Evolutionary conservation across 768 basidiomycete species (phyloP).

Genomic region (Lactarius indigo): DNA sequence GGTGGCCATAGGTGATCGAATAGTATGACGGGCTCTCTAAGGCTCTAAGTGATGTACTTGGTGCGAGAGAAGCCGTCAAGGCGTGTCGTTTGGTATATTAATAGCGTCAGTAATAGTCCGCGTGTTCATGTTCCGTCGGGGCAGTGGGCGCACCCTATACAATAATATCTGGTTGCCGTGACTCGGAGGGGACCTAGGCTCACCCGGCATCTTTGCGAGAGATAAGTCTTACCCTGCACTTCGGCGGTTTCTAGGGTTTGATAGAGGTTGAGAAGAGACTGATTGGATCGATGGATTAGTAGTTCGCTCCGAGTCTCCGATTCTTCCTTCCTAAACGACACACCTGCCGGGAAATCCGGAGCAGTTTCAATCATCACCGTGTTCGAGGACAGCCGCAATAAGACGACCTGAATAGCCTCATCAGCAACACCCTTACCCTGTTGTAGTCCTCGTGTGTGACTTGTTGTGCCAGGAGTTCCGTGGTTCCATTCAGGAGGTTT

Average conservation of each 20-base stretch:
- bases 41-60: no score
- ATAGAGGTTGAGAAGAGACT: conserved; percentile 6
- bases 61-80: background rate
- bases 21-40: no score
- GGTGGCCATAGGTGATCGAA: background rate
- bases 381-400: background rate
- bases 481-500: background rate
- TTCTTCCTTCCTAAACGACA: background rate
- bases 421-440: conserved; percentile 6
- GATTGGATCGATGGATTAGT: background rate
- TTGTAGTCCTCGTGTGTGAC: background rate
- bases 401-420: background rate
- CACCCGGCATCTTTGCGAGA: no score
- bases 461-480: background rate
- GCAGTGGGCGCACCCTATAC: background rate
- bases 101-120: no score
- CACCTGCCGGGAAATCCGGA: background rate
- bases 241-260: background rate
- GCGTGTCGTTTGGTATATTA: no score
- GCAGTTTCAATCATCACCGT: background rate
- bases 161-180: no score
- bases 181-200: no score
- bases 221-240: background rate
- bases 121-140: background rate
- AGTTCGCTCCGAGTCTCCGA: background rate